These are phyloP conservation scores for Thelonectria discophora DNA, from an alignment of 2,329 filamentous ascomycete species.

Conservation along the genomic window DNA sequence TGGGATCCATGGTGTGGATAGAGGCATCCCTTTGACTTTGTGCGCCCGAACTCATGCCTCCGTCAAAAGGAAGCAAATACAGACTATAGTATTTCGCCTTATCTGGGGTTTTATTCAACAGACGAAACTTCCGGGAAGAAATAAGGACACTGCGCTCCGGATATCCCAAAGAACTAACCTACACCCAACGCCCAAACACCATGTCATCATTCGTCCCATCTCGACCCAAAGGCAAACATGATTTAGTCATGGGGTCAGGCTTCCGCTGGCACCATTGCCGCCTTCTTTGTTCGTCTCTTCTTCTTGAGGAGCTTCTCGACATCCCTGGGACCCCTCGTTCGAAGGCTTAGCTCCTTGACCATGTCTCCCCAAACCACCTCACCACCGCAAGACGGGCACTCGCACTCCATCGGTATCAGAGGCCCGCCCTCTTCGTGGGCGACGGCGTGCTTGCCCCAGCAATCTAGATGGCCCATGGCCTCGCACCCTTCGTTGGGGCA, in stretches of 20 bases:
- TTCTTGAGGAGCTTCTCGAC: conserved; percentile 73
- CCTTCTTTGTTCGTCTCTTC: conserved; percentile 46
- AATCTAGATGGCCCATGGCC: conserved; percentile 66
- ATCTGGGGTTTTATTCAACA: too few species aligned
- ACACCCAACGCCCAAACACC: conserved; percentile 1
- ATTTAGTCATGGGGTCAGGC: conserved; percentile 2
- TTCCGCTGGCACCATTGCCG: conserved; percentile 19
- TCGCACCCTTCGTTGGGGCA: conserved; percentile 64
- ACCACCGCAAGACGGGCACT: conserved; percentile 74
- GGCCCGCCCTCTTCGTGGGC: conserved; percentile 47
- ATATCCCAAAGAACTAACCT: too few species aligned
- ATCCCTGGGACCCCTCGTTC: conserved; percentile 75
- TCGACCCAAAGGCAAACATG: conserved; percentile 16
- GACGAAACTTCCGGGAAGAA: too few species aligned
- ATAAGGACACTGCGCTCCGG: conserved; percentile 6
- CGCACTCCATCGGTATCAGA: conserved; percentile 73
- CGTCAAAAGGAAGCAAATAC: too few species aligned
- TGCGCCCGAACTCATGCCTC: background rate
- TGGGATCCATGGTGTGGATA: background rate
- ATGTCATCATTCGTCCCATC: conserved; percentile 16
- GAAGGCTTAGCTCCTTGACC: conserved; percentile 82
- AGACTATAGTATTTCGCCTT: too few species aligned
- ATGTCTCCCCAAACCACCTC: conserved; percentile 76
- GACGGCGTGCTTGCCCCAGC: conserved; percentile 65
- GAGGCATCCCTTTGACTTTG: conserved; percentile 14